Base-by-base conservation (phyloP, 495 filamentous ascomycete species). In the Acidomyces sp. region DNA sequence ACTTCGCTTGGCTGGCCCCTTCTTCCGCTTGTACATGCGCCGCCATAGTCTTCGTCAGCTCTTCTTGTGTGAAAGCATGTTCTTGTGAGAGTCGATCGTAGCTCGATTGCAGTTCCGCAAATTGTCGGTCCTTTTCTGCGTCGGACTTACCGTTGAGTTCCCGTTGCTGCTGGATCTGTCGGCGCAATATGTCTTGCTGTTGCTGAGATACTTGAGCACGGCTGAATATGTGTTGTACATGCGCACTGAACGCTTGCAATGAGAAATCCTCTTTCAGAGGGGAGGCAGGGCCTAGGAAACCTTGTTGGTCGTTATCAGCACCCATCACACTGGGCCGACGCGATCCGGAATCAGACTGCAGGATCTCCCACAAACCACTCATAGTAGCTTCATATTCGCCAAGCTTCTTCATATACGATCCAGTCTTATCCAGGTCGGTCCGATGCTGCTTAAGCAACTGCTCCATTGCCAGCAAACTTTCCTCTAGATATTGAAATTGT, bases 111-210 rank as follows among this genome's bases (percentile, higher is more conserved):
- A 67, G 55, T 11, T 65, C 61, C 18, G 53, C 59, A 10, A 77
- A 62, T 36, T 71, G 64, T 4, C 65, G 64, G 46, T 76, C 74
- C 32, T 71, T 67, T 45, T 74, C 62, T 0, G 64, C 62, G 44
- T 76, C 72, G 15, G 72, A 76, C 52, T 72, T 71, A 48, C 62
- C 82, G 55, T 86, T 90, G 36, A 93, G 70, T 52, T 90, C 84
- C 28, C 85, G 78, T 59, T 95, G 86, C 55, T 93, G 84, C 61
- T 92, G 85, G 49, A 93, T 84, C 49, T 95, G 85, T 3, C 83
- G 76, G 45, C 81, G 78, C 17, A 93, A 61, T 13, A 86, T 86
- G 34, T 71, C 70, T 58, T 93, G 86, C 48, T 93, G 84, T 46
- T 93, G 84, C 26, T 80, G 71, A 17, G 93, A 61, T n/a, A 45